phyloP scores from a whole-genome alignment of 257 asterid species.

The Oldenlandia corymbosa region DNA sequence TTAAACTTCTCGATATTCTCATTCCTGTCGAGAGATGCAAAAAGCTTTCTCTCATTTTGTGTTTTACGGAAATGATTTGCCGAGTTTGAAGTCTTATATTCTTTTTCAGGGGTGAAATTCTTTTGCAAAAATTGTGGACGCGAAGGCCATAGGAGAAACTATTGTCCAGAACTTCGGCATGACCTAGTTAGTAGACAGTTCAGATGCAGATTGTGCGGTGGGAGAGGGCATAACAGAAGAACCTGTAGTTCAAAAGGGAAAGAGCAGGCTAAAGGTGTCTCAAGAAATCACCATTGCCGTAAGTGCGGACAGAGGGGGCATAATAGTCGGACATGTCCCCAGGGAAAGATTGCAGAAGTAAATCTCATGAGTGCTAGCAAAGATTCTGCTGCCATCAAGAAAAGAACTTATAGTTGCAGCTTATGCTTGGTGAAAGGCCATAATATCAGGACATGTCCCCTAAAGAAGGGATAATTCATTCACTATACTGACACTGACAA shows the following conservation, averaged over 20 bases:
- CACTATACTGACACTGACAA: background rate
- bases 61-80: background rate
- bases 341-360: constrained; percentile 21
- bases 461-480: constrained; percentile 18
- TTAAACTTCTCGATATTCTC: background rate
- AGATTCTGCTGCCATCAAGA: constrained; percentile 12
- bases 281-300: constrained; percentile 49
- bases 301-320: constrained; percentile 66
- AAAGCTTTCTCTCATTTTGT: background rate
- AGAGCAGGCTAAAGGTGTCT: constrained; percentile 20
- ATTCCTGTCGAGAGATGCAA: background rate
- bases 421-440: constrained; percentile 50
- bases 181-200: constrained; percentile 36
- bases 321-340: constrained; percentile 69
- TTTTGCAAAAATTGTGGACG: constrained; percentile 69
- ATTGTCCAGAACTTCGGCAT: constrained; percentile 59
- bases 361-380: constrained; percentile 17
- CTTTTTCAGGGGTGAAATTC: constrained; percentile 54
- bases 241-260: constrained; percentile 55
- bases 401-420: constrained; percentile 37
- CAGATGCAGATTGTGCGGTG: constrained; percentile 70
- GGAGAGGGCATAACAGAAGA: constrained; percentile 83
- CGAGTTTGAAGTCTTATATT: background rate
- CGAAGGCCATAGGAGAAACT: constrained; percentile 81
- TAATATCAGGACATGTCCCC: constrained; percentile 55